phyloP scores from a whole-genome alignment of 139 green algal species.

The Zygnema cylindricum region DNA sequence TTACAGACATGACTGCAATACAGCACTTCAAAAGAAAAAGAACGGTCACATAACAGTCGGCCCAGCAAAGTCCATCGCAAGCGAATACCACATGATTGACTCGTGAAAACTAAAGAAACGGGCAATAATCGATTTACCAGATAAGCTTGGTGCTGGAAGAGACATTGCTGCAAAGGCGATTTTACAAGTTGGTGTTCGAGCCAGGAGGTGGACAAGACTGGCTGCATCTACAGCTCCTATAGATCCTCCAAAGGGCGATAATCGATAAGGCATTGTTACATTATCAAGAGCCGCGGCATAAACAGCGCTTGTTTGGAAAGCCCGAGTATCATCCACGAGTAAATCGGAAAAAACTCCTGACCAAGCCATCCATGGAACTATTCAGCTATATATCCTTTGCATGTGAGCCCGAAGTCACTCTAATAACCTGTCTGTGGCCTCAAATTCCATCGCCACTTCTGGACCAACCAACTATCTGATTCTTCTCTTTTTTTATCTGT shows the following conservation, averaged over 20 bases:
- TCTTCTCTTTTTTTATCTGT: no score
- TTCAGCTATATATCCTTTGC: no score
- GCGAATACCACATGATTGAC: no score
- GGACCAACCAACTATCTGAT: no score
- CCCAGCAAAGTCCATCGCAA: no score
- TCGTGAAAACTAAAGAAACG: background rate
- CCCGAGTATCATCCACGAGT: conserved; percentile 7
- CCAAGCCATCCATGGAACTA: background rate
- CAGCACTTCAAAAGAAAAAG: no score
- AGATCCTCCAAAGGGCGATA: background rate
- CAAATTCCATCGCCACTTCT: no score
- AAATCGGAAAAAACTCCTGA: conserved; percentile 45
- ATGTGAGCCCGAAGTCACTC: no score
- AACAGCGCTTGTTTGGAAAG: conserved; percentile 45
- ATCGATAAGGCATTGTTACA: conserved; percentile 38
- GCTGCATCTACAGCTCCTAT: conserved; percentile 4
- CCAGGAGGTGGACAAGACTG: conserved; percentile 14
- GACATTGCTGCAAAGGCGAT: conserved; percentile 19
- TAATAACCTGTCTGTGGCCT: no score
- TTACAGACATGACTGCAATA: no score
- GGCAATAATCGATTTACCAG: conserved; percentile 35
- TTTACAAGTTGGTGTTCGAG: background rate
- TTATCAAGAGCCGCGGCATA: conserved; percentile 40
- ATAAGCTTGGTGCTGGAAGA: conserved; percentile 8
- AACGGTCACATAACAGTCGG: no score